Base-by-base conservation (phyloP, 179 eudicot species). In the Silene noctiflora region DNA sequence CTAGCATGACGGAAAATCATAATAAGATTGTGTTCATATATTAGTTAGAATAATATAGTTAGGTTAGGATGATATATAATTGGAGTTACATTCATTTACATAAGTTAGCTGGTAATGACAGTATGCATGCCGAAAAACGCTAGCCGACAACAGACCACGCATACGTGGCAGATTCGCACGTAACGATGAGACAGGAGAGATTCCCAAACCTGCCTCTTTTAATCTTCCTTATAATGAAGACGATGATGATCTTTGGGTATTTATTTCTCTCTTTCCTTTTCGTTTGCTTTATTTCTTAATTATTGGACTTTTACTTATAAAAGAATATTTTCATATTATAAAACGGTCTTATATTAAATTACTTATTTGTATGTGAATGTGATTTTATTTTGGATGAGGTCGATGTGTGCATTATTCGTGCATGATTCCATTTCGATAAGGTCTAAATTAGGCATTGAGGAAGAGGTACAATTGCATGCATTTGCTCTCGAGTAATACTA, bases 111-210 rank as follows among this genome's bases (percentile, higher is more conserved):
- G 65, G 44, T 71, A 69, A 74, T 68, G 69, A 51, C 83, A 94
- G 98, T 94, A 94, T 81, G 92, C 96, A 80, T 94, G 98, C 81
- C 88, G 98, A 29, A 94, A 94, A 78, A 92, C 97, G 59, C 89
- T 94, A 78, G 98, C 98, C 1, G 98, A 94, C 87, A 94, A 84
- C 60, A 82, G 98, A 53, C 92, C 96, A 7, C 88, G 98, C 68
- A 84, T 94, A 75, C 98, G 98, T 75, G 98, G 98, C 80, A 90
- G 98, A 78, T 94, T 94, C 81, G 98, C 97, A 3, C 89, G 98
- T 39, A 92, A 92, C 73, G 98, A 94, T 21, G 97, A 94, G 76
- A 72, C 87, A 17, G 90, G 76, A 51, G 97, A 89, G 81, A 83
- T 84, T 84, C 88, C 88, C 9, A 88, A 84, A 76, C 76, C 89